Conservation (phyloP, 2,329 filamentous ascomycete genomes). For the Pseudogymnoascus sp. region DNA sequence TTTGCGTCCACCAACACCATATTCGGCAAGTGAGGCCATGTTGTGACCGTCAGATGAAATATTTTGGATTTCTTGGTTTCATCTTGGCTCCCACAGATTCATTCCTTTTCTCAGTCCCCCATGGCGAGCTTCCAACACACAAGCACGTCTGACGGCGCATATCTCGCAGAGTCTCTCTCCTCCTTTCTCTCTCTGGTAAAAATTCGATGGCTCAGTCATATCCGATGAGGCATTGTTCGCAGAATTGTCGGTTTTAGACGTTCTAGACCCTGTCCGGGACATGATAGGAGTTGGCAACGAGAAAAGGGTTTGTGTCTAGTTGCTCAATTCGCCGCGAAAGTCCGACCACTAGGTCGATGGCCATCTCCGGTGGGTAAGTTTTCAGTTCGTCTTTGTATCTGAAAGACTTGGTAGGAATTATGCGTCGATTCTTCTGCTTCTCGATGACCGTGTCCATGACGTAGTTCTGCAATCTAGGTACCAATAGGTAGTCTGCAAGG, state of each 20-base stretch:
- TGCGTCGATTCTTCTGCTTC: neutral
- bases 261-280: neutral
- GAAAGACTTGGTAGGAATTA: neutral
- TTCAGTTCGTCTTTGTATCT: neutral
- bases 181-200: neutral
- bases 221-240: neutral
- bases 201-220: neutral
- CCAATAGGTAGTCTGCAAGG: neutral
- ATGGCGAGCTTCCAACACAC: neutral
- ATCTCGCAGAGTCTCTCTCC: neutral
- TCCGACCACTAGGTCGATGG: neutral
- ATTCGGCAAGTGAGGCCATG: neutral
- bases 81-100: neutral
- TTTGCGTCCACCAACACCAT: neutral
- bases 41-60: neutral
- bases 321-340: neutral
- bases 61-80: neutral
- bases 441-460: neutral
- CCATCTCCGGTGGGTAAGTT: too few relatives aligned
- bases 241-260: neutral
- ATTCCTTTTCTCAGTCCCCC: neutral
- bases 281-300: neutral
- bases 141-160: too few relatives aligned
- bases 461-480: neutral
- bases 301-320: neutral